Evolutionary conservation across 495 filamentous ascomycete genomes (phyloP).

Genomic region (Friedmanniomyces simplex): DNA sequence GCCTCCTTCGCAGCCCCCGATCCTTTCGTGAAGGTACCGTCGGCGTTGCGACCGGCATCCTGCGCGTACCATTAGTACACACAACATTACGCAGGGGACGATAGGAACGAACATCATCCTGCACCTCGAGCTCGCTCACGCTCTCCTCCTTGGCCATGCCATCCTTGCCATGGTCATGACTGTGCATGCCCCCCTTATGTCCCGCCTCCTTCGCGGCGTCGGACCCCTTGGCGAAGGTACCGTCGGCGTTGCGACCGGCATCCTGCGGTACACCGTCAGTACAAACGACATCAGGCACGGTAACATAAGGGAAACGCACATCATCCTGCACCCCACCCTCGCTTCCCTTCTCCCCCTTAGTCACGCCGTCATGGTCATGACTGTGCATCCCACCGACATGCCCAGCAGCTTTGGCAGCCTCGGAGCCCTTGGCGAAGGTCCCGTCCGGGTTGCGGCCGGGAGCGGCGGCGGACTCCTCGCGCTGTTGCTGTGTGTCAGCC

Average conservation of each 20-base stretch:
- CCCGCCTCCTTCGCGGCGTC: too few species aligned
- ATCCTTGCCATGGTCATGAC: too few species aligned
- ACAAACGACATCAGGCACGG: not conserved
- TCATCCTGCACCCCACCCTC: constrained; percentile 9
- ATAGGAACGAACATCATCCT: too few species aligned
- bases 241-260: constrained; percentile 14
- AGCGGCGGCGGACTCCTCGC: not conserved
- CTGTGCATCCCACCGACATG: constrained; percentile 13
- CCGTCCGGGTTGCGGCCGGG: constrained; percentile 15
- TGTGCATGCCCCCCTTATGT: too few species aligned
- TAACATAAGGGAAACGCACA: not conserved
- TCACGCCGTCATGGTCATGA: constrained; percentile 7
- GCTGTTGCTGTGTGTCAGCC: not conserved
- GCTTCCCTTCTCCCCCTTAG: constrained; percentile 13
- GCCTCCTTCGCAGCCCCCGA: constrained; percentile 20
- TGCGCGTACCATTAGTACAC: too few species aligned
- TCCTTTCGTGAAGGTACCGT: too few species aligned
- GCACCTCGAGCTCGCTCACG: too few species aligned
- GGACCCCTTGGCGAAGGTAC: too few species aligned
- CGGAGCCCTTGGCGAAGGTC: constrained; percentile 19
- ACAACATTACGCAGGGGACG: too few species aligned
- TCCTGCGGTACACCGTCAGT: not conserved
- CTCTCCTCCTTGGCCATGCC: too few species aligned
- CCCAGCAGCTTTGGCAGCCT: constrained; percentile 20
- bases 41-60: too few species aligned